Base-by-base conservation (phyloP, 192 early-diverging fungal species). In the Coemansia sp. region DNA sequence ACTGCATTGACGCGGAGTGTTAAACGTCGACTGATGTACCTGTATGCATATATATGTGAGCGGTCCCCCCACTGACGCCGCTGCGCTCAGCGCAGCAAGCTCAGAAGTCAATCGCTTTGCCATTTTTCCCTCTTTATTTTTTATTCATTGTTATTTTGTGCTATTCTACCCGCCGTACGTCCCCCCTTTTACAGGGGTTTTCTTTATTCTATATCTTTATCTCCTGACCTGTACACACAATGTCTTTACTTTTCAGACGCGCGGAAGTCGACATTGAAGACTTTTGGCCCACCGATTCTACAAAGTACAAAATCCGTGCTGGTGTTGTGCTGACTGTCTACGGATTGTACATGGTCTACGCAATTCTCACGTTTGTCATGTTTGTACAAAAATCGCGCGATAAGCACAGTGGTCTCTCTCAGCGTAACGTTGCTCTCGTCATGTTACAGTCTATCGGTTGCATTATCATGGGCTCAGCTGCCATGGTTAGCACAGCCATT, bases 301-400 rank as follows among this genome's bases (percentile, higher is more conserved):
- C 6, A 27, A 41, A 49, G n/a, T 80, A 80, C 66, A 75, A 66
- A 24, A 69, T 80, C 22, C 69, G 73, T 30, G 69, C 49, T 0
- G 78, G 78, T 4, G 38, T 75, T 2, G 24, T 71, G 12, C 27
- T 80, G 59, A 44, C 47, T 5, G 32, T 80, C 22, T 80, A 66
- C 22, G 49, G 40, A 3, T 2, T 75, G 18, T 75, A 80, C 34
- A 45, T 64, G 37, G 30, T 72, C 15, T 80, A 69, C 39, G 78
- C 62, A 0, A 29, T 80, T 11, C 37, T 62, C n/a, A 80, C 78
- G 39, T 63, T 68, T 11, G 24, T 35, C 10, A 68, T 80, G 78
- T 80, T 80, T 53, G 12, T 80, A 4, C 61, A 69, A 29, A 80
- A 80, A 45, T 47, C 78, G 29, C 73, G 78, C 20, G 73, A 80